A percentile compares a stretch with the other conserved stretches of the same genome.
These are phyloP conservation scores for Xylaria cubensis DNA, from an alignment of 495 filamentous ascomycete genomes.

Conservation along the genomic window DNA sequence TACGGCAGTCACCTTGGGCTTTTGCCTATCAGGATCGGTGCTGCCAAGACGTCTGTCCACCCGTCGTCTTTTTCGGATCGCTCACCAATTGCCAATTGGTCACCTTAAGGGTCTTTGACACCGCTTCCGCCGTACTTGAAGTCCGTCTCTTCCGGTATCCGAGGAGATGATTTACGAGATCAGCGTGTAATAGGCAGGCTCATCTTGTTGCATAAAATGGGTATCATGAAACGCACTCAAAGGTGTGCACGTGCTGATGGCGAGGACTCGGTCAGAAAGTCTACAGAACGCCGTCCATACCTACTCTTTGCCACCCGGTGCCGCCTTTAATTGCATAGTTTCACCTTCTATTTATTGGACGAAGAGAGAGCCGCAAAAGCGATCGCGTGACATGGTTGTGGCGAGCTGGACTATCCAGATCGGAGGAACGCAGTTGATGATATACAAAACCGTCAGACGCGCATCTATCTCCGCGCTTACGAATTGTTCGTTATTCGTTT, in stretches of 20 bases:
- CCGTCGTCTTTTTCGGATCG: conserved; percentile 8
- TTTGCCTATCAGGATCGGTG: neutral
- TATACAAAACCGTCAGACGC: neutral
- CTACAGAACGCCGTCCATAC: neutral
- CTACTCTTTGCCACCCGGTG: conserved; percentile 18
- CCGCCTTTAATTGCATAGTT: conserved; percentile 12
- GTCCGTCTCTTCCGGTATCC: conserved; percentile 8
- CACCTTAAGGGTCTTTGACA: neutral
- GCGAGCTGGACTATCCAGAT: neutral
- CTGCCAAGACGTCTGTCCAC: conserved; percentile 14
- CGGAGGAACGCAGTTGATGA: neutral
- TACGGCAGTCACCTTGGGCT: conserved; percentile 11
- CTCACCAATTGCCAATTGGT: conserved; percentile 2
- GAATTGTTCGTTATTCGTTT: conserved; percentile 2
- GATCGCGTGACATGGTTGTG: conserved; percentile 15
- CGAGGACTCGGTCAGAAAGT: conserved; percentile 16
- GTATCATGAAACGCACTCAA: neutral
- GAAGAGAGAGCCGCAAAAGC: conserved; percentile 7
- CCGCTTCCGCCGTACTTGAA: conserved; percentile 9
- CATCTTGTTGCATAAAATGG: neutral
- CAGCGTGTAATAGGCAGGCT: neutral
- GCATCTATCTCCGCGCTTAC: neutral
- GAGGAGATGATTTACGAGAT: conserved; percentile 19
- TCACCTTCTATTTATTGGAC: conserved; percentile 2
- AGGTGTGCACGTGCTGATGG: neutral